phyloP scores from a whole-genome alignment of 2,329 filamentous ascomycete genomes.

The Cytospora schulzeri region DNA sequence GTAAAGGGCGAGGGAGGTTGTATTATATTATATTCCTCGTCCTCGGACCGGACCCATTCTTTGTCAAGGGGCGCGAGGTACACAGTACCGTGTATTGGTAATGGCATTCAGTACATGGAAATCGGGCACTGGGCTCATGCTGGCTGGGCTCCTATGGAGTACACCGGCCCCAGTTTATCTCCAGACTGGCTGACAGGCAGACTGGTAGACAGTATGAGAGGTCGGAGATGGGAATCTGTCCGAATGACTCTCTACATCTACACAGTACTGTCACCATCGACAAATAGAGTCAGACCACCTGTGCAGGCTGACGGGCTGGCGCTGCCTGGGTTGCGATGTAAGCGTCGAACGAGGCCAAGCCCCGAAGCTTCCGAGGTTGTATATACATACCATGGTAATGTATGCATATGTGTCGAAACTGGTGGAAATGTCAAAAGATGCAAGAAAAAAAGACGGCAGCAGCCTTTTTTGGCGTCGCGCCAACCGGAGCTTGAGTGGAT shows the following conservation, averaged over 20 bases:
- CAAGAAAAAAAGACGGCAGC: background rate
- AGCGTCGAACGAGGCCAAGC: constrained; percentile 7
- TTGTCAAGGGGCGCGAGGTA: constrained; percentile 6
- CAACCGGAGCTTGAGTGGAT: background rate
- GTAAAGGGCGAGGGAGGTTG: constrained; percentile 2
- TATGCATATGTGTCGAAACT: background rate
- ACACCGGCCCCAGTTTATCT: background rate
- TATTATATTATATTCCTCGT: constrained; percentile 9
- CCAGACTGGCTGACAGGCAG: no score
- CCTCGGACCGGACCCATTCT: constrained; percentile 13
- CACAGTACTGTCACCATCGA: background rate
- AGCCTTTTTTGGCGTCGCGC: background rate
- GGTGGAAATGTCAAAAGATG: background rate
- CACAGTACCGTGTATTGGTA: constrained; percentile 3
- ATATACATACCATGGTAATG: background rate
- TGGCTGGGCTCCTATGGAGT: background rate
- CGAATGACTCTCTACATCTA: background rate
- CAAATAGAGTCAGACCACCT: background rate
- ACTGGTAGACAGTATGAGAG: background rate
- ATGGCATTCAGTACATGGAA: background rate
- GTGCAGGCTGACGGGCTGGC: constrained; percentile 2
- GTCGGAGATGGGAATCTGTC: background rate
- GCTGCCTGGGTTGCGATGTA: background rate
- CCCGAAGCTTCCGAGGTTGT: constrained; percentile 22
- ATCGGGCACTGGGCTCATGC: no score